Percentiles rank a stretch among this genome's conserved stretches.
Evolutionary conservation across 805 yeast species (phyloP).

Genomic region (Sporopachydermia quercuum): DNA sequence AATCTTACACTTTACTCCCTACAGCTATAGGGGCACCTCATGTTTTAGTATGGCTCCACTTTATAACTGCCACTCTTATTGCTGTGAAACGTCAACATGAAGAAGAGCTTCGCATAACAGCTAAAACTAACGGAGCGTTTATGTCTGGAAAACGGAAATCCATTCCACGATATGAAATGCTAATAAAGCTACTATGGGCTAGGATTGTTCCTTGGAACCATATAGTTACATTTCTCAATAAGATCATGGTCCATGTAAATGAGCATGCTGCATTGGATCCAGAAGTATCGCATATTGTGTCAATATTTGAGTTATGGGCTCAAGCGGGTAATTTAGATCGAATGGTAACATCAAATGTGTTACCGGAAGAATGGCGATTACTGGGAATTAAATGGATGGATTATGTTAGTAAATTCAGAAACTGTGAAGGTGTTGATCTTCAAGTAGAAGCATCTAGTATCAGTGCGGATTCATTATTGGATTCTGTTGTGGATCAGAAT

Average conservation of each 20-base stretch:
- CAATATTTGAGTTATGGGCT: not conserved
- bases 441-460: not conserved
- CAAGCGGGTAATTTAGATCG: not conserved
- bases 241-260: not conserved
- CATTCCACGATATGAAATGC: not conserved
- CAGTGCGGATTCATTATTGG: not conserved
- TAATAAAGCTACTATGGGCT: slow-evolving; percentile 1
- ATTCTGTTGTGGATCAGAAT: not conserved
- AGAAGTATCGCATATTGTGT: no score
- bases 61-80: slow-evolving; percentile 33
- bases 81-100: not conserved
- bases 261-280: not conserved
- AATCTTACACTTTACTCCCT: slow-evolving; percentile 58
- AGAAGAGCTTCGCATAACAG: not conserved
- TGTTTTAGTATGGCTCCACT: slow-evolving; percentile 64
- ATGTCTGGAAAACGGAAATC: not conserved
- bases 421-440: not conserved
- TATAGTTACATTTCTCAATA: not conserved
- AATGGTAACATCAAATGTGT: not conserved
- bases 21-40: slow-evolving; percentile 58
- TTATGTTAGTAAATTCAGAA: not conserved
- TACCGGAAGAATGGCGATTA: slow-evolving; percentile 3
- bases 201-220: not conserved
- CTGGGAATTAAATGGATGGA: slow-evolving; percentile 3
- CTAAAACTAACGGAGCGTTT: not conserved